Percentiles rank a stretch among this genome's conserved stretches.
These are phyloP conservation scores for Hirsutella thompsonii DNA, from an alignment of 2,329 filamentous ascomycete genomes.

Conservation along the genomic window DNA sequence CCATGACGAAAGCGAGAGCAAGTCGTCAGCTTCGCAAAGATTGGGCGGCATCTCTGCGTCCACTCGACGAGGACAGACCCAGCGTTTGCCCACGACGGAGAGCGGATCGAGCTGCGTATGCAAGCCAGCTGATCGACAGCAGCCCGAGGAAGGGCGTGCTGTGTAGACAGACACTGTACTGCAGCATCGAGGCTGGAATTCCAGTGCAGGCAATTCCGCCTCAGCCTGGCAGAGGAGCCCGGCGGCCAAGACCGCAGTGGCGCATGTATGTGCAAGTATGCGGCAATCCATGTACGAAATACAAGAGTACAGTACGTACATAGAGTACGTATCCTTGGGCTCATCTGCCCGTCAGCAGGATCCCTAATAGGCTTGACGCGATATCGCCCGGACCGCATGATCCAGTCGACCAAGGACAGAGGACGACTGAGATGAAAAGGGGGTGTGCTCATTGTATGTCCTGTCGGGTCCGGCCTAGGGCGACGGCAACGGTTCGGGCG, in stretches of 20 bases:
- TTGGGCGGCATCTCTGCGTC: background rate
- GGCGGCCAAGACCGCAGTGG: background rate
- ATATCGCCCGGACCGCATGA: slow-evolving; percentile 1
- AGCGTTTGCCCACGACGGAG: background rate
- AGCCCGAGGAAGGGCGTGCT: too few relatives aligned
- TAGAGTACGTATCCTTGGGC: background rate
- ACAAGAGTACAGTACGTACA: background rate
- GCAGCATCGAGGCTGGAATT: background rate
- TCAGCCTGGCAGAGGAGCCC: slow-evolving; percentile 1
- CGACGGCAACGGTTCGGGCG: background rate
- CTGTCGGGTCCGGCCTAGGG: background rate
- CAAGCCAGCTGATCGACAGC: slow-evolving; percentile 1
- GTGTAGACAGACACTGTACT: too few relatives aligned
- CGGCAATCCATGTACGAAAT: background rate
- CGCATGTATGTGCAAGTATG: background rate
- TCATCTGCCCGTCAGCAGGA: slow-evolving; percentile 1
- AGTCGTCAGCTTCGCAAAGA: background rate
- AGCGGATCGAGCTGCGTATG: background rate
- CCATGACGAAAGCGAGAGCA: background rate
- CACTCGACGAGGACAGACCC: background rate
- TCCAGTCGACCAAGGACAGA: background rate
- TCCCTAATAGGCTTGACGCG: background rate
- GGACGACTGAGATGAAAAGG: background rate
- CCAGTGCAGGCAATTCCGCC: slow-evolving; percentile 1
- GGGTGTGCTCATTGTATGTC: background rate